Evolutionary conservation across 345 rosid genomes (phyloP), one percentile per base, ranked within the genome.

Genomic region (Cardamine chenopodiifolia): DNA sequence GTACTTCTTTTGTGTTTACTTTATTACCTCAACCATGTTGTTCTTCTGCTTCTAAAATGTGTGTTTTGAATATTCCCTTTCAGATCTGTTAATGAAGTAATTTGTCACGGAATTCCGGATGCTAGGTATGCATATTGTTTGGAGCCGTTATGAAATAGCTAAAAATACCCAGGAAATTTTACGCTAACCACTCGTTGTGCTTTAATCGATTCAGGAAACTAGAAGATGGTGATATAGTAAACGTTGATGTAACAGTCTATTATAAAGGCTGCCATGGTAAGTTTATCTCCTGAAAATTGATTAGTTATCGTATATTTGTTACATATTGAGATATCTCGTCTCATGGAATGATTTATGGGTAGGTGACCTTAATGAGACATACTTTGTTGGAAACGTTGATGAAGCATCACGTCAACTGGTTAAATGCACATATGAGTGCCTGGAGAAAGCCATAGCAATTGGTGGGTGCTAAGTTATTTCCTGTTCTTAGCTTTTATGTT

Each of bases 71-170:
- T 64, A 8, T 72, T 58, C 20, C 61, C 14, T 75, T 83, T 71
- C 91, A 95, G 99, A 79, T 95, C 99, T 59, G 90, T 92, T 40
- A 95, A 95, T 84, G 99, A 95, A 83, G 93, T 95, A 7, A 92
- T 95, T 77, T 95, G 99, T 84, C 99, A 95, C 82, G 99, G 99
- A 73, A 89, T 95, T 80, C 99, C 99, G 42, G 99, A 95, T 82
- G 97, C 99, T 50, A 87, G 98, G 98, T 92, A 80, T 64, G 53
- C 68, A 14, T 52, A 25, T 56, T 39, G 29, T 37, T 42, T 13
- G 19, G 6, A 71, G 2, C 17, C 5, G 56, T 29, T 56, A 19
- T n/a, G 4, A 58, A 4, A 54, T 44, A 63, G 20, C 54, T 8
- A 7, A 26, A 55, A 47, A 7, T 7, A 17, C 13, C 1, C 3